phyloP scores from a whole-genome alignment of 257 asterid species.

The Solanum clarkiae region DNA sequence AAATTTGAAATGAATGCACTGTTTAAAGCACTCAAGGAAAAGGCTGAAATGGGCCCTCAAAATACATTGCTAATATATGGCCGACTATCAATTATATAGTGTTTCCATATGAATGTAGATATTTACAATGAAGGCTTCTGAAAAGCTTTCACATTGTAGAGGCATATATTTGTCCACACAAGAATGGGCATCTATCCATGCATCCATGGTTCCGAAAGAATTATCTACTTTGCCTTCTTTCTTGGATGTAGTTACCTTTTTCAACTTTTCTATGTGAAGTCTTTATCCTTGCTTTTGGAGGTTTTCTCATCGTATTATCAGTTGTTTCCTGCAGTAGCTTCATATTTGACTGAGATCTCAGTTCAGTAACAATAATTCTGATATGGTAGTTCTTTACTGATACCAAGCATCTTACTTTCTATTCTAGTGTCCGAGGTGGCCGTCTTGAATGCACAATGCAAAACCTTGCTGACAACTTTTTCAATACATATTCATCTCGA shows the following conservation, averaged over 20 bases:
- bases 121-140: background rate
- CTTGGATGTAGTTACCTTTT: background rate
- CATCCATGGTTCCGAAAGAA: background rate
- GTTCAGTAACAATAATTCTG: background rate
- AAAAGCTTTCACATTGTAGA: background rate
- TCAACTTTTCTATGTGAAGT: background rate
- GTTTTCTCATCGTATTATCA: background rate
- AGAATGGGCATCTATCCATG: background rate
- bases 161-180: background rate
- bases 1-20: background rate
- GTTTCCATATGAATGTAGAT: background rate
- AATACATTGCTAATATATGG: background rate
- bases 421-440: constrained; percentile 75
- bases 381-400: background rate
- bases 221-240: background rate
- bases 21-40: background rate
- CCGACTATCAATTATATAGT: background rate
- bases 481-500: constrained; percentile 52
- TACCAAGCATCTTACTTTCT: constrained; percentile 2
- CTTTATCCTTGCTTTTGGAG: background rate
- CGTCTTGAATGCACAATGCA: constrained; percentile 99
- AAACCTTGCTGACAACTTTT: constrained; percentile 83
- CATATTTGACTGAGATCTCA: background rate
- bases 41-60: background rate
- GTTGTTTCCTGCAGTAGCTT: background rate